Evolutionary conservation across 257 asterid genomes (phyloP), one percentile per base, ranked within the genome.

Genomic region (Solanum pennellii): DNA sequence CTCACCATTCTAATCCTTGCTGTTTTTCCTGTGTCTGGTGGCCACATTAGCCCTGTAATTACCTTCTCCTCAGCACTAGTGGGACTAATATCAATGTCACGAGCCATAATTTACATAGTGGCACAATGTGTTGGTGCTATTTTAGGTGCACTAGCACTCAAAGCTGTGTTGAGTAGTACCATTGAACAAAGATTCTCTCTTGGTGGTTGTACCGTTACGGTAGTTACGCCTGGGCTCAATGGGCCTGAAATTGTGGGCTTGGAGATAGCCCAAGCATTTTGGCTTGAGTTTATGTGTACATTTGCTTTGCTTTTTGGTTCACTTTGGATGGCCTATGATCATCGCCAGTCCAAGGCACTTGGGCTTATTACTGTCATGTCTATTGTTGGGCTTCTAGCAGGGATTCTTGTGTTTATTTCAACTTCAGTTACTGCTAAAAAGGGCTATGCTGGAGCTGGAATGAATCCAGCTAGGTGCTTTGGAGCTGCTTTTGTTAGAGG

Each of bases 291-390:
- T 9, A 21, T 95, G 16, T 95, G 98, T 31, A 88, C 92, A 35
- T 95, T 95, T 25, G 87, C 92, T 4, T 91, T 95, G 72, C 90
- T 94, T 1, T 93, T 95, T 35, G 95, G 95, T 2, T 93, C 97
- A 6, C 88, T 95, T 44, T 95, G 98, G 98, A 94, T 94, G 90
- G 97, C 98, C 4, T 95, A 93, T 39, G 98, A 95, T 62, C 93
- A 90, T 4, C 91, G 98, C 1, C 98, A 94, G 73, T 94, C 94
- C 23, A 80, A 90, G 86, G 42, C 52, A 9, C 87, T 92, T 42
- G 98, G 98, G 8, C 91, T 65, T 4, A 89, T 91, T 2, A 89
- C 82, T 0, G 94, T 95, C 18, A 90, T 93, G 13, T 35, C 89
- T 0, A 89, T 94, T 9, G 90, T 95, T 1, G 98, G 98, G 72